phyloP scores from a whole-genome alignment of 1,284 basidiomycete genomes.

The Amanita bisporigera region DNA sequence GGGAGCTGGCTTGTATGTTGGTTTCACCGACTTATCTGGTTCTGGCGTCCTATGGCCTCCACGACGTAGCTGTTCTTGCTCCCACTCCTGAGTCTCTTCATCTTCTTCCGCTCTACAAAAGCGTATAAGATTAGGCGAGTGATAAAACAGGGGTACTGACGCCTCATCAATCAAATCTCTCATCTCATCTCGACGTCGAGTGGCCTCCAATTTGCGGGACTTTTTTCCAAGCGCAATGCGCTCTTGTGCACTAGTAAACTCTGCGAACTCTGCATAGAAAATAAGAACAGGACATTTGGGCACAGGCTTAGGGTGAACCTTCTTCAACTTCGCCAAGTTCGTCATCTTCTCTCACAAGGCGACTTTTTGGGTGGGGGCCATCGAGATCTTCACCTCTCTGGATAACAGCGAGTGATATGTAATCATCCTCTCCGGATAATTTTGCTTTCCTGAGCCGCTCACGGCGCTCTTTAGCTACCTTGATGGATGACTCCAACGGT shows the following conservation, averaged over 20 bases:
- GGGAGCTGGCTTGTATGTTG: constrained; percentile 73
- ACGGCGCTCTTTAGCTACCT: constrained; percentile 80
- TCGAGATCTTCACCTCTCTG: constrained; percentile 56
- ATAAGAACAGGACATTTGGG: neutral
- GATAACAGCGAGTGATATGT: constrained; percentile 80
- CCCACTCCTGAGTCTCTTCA: constrained; percentile 92
- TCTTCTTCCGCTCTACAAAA: constrained; percentile 75
- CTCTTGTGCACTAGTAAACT: constrained; percentile 89
- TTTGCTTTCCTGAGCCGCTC: constrained; percentile 61
- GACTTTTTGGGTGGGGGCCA: constrained; percentile 90
- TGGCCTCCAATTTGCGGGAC: constrained; percentile 77
- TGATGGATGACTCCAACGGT: constrained; percentile 77
- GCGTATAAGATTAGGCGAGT: constrained; percentile 19
- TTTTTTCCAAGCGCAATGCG: constrained; percentile 88
- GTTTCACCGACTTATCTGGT: constrained; percentile 46
- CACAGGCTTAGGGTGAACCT: constrained; percentile 55
- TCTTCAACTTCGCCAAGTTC: constrained; percentile 94
- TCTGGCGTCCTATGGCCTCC: constrained; percentile 60
- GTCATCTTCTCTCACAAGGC: constrained; percentile 90
- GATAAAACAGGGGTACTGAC: constrained; percentile 49
- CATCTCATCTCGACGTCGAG: constrained; percentile 75
- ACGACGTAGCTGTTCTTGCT: constrained; percentile 82
- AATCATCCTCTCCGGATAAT: constrained; percentile 67
- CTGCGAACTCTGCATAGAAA: constrained; percentile 71
- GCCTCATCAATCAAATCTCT: constrained; percentile 88